phyloP scores from a whole-genome alignment of 179 eudicot genomes.

The Gypsophila paniculata region DNA sequence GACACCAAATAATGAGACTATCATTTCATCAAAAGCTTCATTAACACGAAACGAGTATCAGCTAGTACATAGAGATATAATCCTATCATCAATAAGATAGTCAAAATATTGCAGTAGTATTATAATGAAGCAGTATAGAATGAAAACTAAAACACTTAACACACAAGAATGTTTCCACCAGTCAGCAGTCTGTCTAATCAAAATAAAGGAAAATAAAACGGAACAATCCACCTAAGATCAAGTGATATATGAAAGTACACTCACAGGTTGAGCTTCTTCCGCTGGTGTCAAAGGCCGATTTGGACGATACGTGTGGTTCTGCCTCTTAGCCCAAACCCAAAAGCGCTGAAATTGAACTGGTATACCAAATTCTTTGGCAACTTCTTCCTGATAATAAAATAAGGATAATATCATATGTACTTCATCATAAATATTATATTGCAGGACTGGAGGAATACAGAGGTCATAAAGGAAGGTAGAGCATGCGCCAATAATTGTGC shows the following conservation, averaged over 20 bases:
- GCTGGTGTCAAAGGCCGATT: slow-evolving; percentile 67
- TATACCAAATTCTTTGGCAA: slow-evolving; percentile 83
- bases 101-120: background rate
- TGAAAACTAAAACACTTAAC: background rate
- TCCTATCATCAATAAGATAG: background rate
- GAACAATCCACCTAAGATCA: background rate
- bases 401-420: background rate
- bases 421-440: background rate
- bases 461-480: background rate
- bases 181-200: background rate
- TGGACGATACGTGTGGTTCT: slow-evolving; percentile 88
- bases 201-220: slow-evolving; percentile 1
- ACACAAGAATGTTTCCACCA: background rate
- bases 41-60: background rate
- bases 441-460: background rate
- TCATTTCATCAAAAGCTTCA: background rate
- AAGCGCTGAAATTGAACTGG: slow-evolving; percentile 80
- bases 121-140: background rate
- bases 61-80: background rate
- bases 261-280: slow-evolving; percentile 74
- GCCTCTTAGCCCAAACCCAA: slow-evolving; percentile 95
- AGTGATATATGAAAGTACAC: slow-evolving; percentile 5
- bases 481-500: slow-evolving; percentile 1
- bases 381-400: slow-evolving; percentile 56
- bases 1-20: background rate